Evolutionary conservation across 169 alveolate species (phyloP).

Genomic region (Eimeria acervulina): DNA sequence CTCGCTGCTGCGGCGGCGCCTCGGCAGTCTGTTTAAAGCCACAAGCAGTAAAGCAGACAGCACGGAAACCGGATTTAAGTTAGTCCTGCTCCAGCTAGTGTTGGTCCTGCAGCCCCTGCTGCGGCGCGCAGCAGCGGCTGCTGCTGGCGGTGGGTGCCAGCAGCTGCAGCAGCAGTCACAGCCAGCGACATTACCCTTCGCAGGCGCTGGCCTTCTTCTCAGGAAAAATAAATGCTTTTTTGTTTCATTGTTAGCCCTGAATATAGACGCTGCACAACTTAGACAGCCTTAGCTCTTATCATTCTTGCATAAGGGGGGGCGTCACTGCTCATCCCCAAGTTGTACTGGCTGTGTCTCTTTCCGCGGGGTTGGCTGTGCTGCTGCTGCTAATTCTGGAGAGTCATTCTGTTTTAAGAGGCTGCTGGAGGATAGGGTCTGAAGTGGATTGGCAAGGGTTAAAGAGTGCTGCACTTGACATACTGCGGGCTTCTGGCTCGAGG

Average conservation of each 20-base stretch:
- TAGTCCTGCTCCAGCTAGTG: conserved; percentile 72
- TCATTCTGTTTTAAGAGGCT: background rate
- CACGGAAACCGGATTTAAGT: conserved; percentile 69
- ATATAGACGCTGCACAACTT: background rate
- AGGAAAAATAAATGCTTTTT: background rate
- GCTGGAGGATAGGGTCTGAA: background rate
- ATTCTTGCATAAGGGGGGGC: background rate
- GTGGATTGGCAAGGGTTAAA: background rate
- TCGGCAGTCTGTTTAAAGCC: conserved; percentile 73
- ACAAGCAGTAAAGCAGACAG: conserved; percentile 72
- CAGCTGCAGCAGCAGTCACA: conserved; percentile 59
- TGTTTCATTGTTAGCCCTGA: background rate
- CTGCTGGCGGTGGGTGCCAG: conserved; percentile 80
- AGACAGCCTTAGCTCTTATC: conserved; percentile 28
- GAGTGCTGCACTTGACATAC: background rate
- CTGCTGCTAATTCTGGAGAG: background rate
- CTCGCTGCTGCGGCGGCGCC: conserved; percentile 77
- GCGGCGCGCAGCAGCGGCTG: conserved; percentile 79
- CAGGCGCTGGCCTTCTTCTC: background rate
- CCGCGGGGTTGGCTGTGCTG: conserved; percentile 1
- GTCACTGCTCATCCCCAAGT: conserved; percentile 25
- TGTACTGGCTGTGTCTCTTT: conserved; percentile 47
- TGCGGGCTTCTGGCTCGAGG: background rate
- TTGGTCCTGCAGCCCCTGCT: conserved; percentile 77
- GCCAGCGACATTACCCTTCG: conserved; percentile 7